Base-by-base conservation (phyloP, 345 rosid species). In the Leavenworthia alabamica region DNA sequence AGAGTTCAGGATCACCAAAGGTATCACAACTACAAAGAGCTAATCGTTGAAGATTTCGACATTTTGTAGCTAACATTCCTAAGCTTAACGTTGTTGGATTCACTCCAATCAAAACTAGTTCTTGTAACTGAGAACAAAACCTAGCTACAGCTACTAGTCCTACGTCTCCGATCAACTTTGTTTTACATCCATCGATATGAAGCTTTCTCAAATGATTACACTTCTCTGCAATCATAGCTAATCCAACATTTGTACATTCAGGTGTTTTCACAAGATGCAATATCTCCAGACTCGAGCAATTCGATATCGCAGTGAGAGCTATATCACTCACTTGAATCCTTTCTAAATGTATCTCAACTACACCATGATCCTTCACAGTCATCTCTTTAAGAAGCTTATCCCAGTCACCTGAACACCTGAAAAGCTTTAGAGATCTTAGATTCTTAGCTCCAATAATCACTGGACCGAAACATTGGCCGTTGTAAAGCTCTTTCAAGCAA, bases 381-480 rank as follows among this genome's bases (percentile, higher is more conserved):
- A 80, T 75, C 1, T 74, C 67, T 35, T 78, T 78, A 35, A 88
- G 62, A 44, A 88, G 54, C 77, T 72, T 70, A 55, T 88, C 90
- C 93, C 90, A 88, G 29, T 88, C 90, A 12, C 93, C 92, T 33
- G 90, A 82, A 73, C 96, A 89, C 57, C 86, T 89, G 46, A 82
- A 82, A 67, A 92, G 85, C 78, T 85, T 86, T 63, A 86, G 49
- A 46, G 88, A 80, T 50, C 64, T 75, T 9, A 88, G 76, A 74
- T 80, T 83, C 78, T 75, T 80, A 0, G 93, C 80, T 2, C 85
- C 93, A 0, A 66, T 65, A 0, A 85, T 73, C 28, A 88, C 73
- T 22, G 88, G 89, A 19, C 88, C 85, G 32, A 88, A 88, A 57
- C 88, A 82, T 68, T 82, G 86, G 3, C 93, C 96, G 17, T 85